A percentile compares a stretch with the other conserved stretches of the same genome.
phyloP scores from a whole-genome alignment of 1,284 basidiomycete species.

The Ceratobasidium sp. region DNA sequence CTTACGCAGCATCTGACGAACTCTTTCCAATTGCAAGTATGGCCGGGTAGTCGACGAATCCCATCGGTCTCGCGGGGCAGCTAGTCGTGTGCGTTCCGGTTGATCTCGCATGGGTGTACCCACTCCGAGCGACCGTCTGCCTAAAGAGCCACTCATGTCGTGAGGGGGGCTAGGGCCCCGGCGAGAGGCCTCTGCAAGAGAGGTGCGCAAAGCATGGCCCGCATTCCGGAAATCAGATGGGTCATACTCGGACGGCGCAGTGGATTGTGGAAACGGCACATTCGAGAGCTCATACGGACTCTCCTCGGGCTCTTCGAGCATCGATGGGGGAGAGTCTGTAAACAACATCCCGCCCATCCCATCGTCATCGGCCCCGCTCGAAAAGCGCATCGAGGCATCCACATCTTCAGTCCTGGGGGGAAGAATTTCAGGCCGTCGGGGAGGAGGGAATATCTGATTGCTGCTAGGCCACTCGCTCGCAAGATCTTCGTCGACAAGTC shows the following conservation, averaged over 20 bases:
- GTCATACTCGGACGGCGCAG: neutral
- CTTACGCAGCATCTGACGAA: constrained; percentile 25
- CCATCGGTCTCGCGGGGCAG: constrained; percentile 7
- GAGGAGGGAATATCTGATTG: neutral
- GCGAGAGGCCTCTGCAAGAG: neutral
- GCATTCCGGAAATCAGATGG: constrained; percentile 18
- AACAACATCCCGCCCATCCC: constrained; percentile 1
- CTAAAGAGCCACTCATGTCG: neutral
- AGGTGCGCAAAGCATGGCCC: neutral
- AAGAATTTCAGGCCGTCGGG: constrained; percentile 20
- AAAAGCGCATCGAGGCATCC: neutral
- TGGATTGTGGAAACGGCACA: neutral
- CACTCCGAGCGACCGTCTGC: constrained; percentile 4
- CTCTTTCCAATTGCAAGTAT: constrained; percentile 6
- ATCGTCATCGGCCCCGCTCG: neutral
- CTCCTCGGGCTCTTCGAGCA: constrained; percentile 15
- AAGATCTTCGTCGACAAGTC: constrained; percentile 13
- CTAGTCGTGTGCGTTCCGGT: constrained; percentile 1
- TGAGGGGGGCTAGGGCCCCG: neutral
- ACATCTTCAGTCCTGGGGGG: neutral
- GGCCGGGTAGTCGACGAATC: constrained; percentile 3
- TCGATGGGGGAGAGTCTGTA: constrained; percentile 30
- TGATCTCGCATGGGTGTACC: no score
- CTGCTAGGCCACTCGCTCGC: neutral
- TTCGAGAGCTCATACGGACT: neutral